Evolutionary conservation across 2,329 filamentous ascomycete genomes (phyloP), one percentile per base, ranked within the genome.

Genomic region (Microdochium bolleyi): DNA sequence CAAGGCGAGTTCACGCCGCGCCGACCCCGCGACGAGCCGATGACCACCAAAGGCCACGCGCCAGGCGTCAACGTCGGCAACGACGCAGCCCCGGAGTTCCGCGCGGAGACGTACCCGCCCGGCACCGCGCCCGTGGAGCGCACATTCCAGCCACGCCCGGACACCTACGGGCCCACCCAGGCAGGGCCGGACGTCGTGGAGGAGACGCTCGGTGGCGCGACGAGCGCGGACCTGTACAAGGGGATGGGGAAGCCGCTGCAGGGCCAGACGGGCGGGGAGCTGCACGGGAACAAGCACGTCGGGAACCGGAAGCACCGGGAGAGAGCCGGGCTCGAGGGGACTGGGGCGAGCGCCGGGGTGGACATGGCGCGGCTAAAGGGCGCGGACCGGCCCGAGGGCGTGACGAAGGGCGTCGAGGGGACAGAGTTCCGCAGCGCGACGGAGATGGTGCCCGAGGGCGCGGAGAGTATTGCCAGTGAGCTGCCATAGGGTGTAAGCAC

Each of bases 1-100:
- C 74, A 80, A 61, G 80, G 79, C 61, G 73, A 82, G 61, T 84
- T 87, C 64, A 68, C 72, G 58, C 73, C 75, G 56, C 72, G 70
- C 22, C 70, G 80, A 1, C 68, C 73, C 11, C 75, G 72, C 8
- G 69, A 76, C 3, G 73, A 79, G 58, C 83, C 82, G 14, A 60
- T 81, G 48, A 76, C 73, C 25, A 77, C 68, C 30, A 70, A 74
- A 50, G 80, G 82, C 21, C 85, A 89, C 67, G 74, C 82, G 62
- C 77, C 79, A 3, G 85, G 85, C 51, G 72, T 76, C 59, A 76
- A 80, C 55, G 76, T 82, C 53, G 79, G 79, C 61, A 80, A 82
- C 58, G 83, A 85, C 51, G 70, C 71, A 24, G 63, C 68, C 13
- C 82, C 82, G 21, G 85, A 87, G 62, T 90, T 87, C 72, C 72